Percentiles rank a stretch among this genome's conserved stretches.
Evolutionary conservation across 352 stramenopile species (phyloP).

Genomic region (Plasmopara viticola): DNA sequence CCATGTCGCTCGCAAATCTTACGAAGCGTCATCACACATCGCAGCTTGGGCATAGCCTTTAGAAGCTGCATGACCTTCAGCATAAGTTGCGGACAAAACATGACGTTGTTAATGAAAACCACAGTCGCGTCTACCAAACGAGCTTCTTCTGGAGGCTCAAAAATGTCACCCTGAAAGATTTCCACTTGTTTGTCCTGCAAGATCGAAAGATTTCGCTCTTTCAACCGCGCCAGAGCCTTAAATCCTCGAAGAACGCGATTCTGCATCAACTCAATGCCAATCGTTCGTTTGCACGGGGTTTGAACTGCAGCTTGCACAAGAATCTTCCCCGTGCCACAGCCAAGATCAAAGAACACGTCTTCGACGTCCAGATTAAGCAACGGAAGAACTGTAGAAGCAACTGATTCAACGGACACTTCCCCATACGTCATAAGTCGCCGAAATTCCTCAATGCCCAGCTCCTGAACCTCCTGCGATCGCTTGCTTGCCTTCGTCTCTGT

Average conservation of each 20-base stretch:
- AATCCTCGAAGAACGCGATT: constrained; percentile 65
- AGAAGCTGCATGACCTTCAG: constrained; percentile 62
- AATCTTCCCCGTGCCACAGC: constrained; percentile 78
- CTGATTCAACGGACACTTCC: constrained; percentile 64
- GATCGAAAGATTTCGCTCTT: constrained; percentile 30
- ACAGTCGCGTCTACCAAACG: constrained; percentile 69
- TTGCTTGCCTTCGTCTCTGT: constrained; percentile 54
- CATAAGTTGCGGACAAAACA: constrained; percentile 75
- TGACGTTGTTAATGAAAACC: constrained; percentile 86
- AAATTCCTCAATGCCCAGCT: constrained; percentile 60
- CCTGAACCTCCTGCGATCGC: constrained; percentile 61
- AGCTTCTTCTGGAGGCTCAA: constrained; percentile 41
- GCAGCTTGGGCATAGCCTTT: constrained; percentile 49
- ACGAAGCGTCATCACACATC: constrained; percentile 63
- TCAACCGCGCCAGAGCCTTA: constrained; percentile 45
- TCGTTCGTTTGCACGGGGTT: constrained; percentile 54
- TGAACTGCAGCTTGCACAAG: constrained; percentile 67
- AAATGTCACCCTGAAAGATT: constrained; percentile 74
- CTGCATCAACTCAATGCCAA: constrained; percentile 81
- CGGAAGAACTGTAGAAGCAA: constrained; percentile 59
- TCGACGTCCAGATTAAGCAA: constrained; percentile 51
- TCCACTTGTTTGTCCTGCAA: constrained; percentile 46
- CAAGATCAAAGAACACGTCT: constrained; percentile 82
- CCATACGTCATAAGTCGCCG: constrained; percentile 74
- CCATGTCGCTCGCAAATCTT: constrained; percentile 80